Conservation (phyloP, 108 stramenopile genomes). For the Cyclostephanos invisitatus region DNA sequence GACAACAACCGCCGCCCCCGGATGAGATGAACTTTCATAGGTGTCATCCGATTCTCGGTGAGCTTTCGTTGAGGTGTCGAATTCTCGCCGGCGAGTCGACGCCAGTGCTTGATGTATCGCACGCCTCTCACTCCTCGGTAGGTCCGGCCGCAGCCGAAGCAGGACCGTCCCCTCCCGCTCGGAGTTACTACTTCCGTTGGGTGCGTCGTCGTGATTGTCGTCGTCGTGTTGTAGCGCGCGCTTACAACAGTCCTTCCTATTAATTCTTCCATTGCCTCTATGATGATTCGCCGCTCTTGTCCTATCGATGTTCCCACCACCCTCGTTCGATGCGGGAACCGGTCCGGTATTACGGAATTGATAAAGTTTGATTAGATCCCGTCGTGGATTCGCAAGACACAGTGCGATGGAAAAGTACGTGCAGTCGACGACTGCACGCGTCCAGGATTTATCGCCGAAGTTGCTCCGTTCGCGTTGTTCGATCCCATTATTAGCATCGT, state of each 20-base stretch:
- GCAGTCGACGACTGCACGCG: conserved; percentile 51
- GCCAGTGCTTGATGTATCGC: conserved; percentile 56
- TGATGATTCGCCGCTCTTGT: conserved; percentile 19
- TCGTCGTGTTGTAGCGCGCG: background rate
- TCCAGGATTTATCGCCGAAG: conserved; percentile 33
- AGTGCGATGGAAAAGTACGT: conserved; percentile 59
- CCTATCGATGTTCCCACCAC: conserved; percentile 6
- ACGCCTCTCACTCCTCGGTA: conserved; percentile 57
- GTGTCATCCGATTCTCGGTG: conserved; percentile 18
- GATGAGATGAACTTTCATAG: conserved; percentile 12
- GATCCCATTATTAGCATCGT: background rate
- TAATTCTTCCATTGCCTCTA: background rate
- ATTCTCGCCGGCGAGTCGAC: conserved; percentile 45
- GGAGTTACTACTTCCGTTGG: background rate
- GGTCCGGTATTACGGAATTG: conserved; percentile 49
- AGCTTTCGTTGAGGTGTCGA: conserved; percentile 59
- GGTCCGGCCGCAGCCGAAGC: conserved; percentile 53
- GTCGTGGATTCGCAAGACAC: conserved; percentile 43
- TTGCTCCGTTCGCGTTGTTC: background rate
- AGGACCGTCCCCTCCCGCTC: conserved; percentile 18
- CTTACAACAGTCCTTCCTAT: background rate
- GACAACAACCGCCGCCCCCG: conserved; percentile 50
- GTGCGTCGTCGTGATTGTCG: background rate
- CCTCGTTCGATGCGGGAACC: background rate
- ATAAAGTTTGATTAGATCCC: conserved; percentile 49